Percentiles rank a stretch among this genome's conserved stretches.
Conservation (phyloP, 345 rosid genomes). For the Rubroshorea leprosula region DNA sequence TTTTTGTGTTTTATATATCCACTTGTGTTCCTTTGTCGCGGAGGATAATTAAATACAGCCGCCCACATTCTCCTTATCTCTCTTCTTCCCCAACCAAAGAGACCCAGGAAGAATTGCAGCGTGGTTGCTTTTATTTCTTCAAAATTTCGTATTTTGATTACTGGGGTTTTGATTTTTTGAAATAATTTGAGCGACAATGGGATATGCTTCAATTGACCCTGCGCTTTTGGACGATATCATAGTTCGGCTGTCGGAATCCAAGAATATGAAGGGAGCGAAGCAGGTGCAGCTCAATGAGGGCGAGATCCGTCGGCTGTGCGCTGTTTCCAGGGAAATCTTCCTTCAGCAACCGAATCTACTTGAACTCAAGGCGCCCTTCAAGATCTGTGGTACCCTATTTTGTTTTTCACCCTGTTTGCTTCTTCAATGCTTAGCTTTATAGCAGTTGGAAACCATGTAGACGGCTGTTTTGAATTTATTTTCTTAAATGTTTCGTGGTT, state of each 20-base stretch:
- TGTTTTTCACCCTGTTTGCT: background rate
- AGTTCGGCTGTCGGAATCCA: constrained; percentile 52
- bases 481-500: background rate
- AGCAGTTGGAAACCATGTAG: background rate
- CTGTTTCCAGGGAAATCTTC: constrained; percentile 59
- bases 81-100: background rate
- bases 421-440: background rate
- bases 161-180: background rate
- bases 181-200: constrained; percentile 12
- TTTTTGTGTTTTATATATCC: background rate
- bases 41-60: background rate
- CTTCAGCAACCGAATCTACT: constrained; percentile 88
- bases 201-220: constrained; percentile 43
- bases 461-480: background rate
- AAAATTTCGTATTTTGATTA: no score
- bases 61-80: background rate
- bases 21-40: background rate
- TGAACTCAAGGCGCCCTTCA: constrained; percentile 86
- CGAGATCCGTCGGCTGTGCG: constrained; percentile 85
- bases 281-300: constrained; percentile 75
- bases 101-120: background rate
- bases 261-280: constrained; percentile 57
- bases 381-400: constrained; percentile 70
- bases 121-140: background rate
- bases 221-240: constrained; percentile 68